Conservation (phyloP, 116 monocot genomes). For the Trichopus zeylanicus region DNA sequence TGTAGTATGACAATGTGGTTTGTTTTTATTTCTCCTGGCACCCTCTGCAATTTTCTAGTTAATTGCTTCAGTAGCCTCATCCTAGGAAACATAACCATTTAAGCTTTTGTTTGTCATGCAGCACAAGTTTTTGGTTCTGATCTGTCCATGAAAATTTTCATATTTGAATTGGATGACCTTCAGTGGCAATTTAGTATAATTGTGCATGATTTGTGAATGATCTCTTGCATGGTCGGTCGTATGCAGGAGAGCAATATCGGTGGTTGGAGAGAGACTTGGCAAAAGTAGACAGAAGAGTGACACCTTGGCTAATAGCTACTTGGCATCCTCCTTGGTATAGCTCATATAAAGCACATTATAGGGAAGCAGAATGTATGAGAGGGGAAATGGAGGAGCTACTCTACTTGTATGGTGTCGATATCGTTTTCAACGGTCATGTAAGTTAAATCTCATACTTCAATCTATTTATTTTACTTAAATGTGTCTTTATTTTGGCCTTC, state of each 20-base stretch:
- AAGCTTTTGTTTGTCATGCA: no score
- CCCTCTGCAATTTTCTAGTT: no score
- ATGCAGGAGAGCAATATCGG: slow-evolving; percentile 66
- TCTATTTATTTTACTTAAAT: not conserved
- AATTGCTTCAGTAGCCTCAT: no score
- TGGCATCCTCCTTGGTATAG: slow-evolving; percentile 98
- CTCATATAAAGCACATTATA: slow-evolving; percentile 76
- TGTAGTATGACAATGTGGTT: no score
- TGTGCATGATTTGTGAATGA: not conserved
- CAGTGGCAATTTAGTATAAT: not conserved
- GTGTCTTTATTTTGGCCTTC: no score
- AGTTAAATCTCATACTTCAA: not conserved
- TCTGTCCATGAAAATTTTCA: no score
- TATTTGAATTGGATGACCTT: no score
- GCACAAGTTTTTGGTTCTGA: no score
- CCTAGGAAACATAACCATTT: no score
- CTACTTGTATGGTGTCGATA: slow-evolving; percentile 71
- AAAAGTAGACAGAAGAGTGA: slow-evolving; percentile 60
- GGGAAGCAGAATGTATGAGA: slow-evolving; percentile 87
- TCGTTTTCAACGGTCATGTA: slow-evolving; percentile 95
- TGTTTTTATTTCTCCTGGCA: no score
- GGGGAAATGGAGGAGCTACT: slow-evolving; percentile 87
- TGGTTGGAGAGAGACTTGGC: slow-evolving; percentile 75
- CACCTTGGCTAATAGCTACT: slow-evolving; percentile 85
- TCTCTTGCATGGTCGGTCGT: not conserved